These are phyloP conservation scores for Suillus luteus DNA, from an alignment of 768 basidiomycete genomes.

Conservation along the genomic window DNA sequence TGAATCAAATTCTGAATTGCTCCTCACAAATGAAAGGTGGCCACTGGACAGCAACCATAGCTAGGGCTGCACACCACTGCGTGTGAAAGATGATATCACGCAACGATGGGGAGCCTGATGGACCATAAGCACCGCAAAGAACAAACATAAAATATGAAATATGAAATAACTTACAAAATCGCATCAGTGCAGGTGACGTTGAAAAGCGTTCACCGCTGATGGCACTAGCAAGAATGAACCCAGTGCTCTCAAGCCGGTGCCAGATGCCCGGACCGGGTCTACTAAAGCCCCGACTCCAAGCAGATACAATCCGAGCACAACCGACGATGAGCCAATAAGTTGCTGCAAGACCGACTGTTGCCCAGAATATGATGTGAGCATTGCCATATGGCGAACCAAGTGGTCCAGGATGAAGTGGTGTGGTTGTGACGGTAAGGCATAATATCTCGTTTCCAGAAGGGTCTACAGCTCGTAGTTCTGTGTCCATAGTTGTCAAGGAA, in stretches of 20 bases:
- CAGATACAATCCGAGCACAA: conserved; percentile 78
- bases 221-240: conserved; percentile 89
- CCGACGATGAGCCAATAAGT: conserved; percentile 84
- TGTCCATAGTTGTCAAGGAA: conserved; percentile 80
- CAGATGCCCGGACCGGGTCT: conserved; percentile 63
- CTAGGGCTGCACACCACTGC: conserved; percentile 86
- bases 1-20: neutral
- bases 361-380: conserved; percentile 71
- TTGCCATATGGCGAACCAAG: conserved; percentile 61
- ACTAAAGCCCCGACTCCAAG: conserved; percentile 73
- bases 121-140: conserved; percentile 19
- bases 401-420: conserved; percentile 67
- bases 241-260: conserved; percentile 77
- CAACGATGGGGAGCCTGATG: conserved; percentile 83
- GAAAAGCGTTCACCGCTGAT: conserved; percentile 90
- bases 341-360: conserved; percentile 69
- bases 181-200: conserved; percentile 79
- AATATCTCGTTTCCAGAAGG: conserved; percentile 79
- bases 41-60: conserved; percentile 96
- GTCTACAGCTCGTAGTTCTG: conserved; percentile 87
- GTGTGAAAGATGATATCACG: conserved; percentile 92
- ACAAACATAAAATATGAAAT: conserved; percentile 11
- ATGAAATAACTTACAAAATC: conserved; percentile 69
- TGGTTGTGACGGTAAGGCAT: conserved; percentile 78
- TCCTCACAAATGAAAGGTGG: conserved; percentile 85